Percentiles rank a stretch among this genome's conserved stretches.
phyloP scores from a whole-genome alignment of 805 yeast species.

The Saccharomycopsis malanga region DNA sequence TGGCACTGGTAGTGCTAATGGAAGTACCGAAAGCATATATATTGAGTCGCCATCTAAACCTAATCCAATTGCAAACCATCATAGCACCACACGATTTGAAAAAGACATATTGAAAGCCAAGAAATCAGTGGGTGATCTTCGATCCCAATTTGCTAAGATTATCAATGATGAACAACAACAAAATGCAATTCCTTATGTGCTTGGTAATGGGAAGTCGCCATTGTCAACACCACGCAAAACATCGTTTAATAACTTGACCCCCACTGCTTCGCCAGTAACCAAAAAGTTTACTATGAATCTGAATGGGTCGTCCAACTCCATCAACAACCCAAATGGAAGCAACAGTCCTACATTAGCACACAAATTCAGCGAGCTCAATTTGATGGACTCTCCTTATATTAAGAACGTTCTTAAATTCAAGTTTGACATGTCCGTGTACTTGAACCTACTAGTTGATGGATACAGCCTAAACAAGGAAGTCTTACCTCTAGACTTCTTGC shows the following conservation, averaged over 20 bases:
- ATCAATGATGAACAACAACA: conserved; percentile 17
- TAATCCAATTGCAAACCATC: conserved; percentile 16
- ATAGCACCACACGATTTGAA: conserved; percentile 21
- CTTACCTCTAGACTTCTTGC: conserved; percentile 6
- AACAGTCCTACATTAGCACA: not conserved
- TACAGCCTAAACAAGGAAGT: conserved; percentile 13
- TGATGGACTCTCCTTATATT: conserved; percentile 19
- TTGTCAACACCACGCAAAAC: conserved; percentile 12
- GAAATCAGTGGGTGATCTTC: conserved; percentile 18
- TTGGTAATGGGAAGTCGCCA: conserved; percentile 3
- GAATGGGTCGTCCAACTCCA: not conserved
- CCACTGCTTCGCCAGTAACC: conserved; percentile 10
- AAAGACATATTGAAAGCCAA: conserved; percentile 21
- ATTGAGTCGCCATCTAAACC: conserved; percentile 11
- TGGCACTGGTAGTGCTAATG: conserved; percentile 1
- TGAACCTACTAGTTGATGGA: conserved; percentile 11
- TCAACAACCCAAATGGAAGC: not conserved
- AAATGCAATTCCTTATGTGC: not conserved
- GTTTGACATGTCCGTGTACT: conserved; percentile 17
- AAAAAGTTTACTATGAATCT: conserved; percentile 8
- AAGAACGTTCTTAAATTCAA: conserved; percentile 20
- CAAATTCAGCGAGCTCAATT: conserved; percentile 10
- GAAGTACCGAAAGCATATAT: conserved; percentile 1
- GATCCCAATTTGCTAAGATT: conserved; percentile 19
- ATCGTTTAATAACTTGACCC: conserved; percentile 3